Conservation (phyloP, 805 yeast species). For the Kodamaea fukazawae region DNA sequence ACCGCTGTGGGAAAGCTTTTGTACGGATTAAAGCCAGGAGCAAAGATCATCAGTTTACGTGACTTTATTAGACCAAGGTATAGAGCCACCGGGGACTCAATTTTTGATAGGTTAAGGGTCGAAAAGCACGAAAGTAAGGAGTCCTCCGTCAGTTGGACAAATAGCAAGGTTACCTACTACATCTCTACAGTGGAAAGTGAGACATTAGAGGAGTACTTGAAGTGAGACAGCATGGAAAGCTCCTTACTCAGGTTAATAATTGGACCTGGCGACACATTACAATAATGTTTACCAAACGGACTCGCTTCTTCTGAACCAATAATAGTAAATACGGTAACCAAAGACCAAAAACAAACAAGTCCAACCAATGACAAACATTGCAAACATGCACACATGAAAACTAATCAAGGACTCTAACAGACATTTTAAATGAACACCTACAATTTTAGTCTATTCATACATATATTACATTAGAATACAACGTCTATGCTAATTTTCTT, state of each 20-base stretch:
- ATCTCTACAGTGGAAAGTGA: conserved; percentile 61
- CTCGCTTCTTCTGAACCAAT: too few relatives aligned
- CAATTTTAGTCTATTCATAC: too few relatives aligned
- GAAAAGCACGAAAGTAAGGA: conserved; percentile 59
- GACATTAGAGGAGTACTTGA: conserved; percentile 34
- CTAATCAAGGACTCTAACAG: too few relatives aligned
- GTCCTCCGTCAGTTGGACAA: conserved; percentile 87
- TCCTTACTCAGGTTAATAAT: background rate
- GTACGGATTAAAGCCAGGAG: conserved; percentile 63
- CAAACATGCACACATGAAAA: too few relatives aligned
- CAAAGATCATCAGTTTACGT: conserved; percentile 75
- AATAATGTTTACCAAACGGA: too few relatives aligned
- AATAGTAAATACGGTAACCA: too few relatives aligned
- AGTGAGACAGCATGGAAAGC: background rate
- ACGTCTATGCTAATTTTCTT: too few relatives aligned
- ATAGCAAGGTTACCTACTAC: conserved; percentile 75
- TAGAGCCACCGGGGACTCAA: conserved; percentile 54
- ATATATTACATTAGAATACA: too few relatives aligned
- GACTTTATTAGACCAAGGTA: conserved; percentile 78
- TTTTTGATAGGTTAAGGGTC: conserved; percentile 64
- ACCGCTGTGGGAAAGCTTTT: conserved; percentile 64
- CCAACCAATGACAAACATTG: background rate
- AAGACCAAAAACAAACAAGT: too few relatives aligned
- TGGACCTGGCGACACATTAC: background rate
- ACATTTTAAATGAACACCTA: too few relatives aligned